Evolutionary conservation across 2,329 filamentous ascomycete species (phyloP).

Genomic region (Lasiodiplodia gonubiensis): DNA sequence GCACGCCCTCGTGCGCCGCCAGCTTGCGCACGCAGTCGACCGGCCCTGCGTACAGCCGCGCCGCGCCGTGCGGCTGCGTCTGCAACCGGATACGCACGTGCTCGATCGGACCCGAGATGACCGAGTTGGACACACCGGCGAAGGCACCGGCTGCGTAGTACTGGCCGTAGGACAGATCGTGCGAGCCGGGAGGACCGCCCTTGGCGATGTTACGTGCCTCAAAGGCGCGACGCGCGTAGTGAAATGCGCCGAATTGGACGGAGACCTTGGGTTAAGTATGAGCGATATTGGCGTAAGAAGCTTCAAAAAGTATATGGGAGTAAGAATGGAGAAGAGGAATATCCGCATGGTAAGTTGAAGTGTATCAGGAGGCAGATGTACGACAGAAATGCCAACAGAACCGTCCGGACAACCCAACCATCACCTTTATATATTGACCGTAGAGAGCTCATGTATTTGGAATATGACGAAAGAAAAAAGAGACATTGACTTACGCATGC

Average conservation of each 20-base stretch:
- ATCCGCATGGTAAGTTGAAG: too few relatives aligned
- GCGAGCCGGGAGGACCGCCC: conserved; percentile 39
- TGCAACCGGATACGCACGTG: conserved; percentile 96
- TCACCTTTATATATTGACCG: too few relatives aligned
- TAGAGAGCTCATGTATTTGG: too few relatives aligned
- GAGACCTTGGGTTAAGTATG: conserved; percentile 59
- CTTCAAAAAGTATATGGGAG: background rate
- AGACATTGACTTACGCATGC: conserved; percentile 70
- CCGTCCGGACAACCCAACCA: too few relatives aligned
- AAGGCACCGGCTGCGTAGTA: conserved; percentile 93
- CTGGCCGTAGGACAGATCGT: conserved; percentile 73
- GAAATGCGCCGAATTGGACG: conserved; percentile 98
- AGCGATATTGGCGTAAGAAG: background rate
- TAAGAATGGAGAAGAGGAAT: background rate
- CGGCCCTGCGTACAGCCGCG: conserved; percentile 79
- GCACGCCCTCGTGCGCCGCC: conserved; percentile 68
- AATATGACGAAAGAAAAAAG: background rate
- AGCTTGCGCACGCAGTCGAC: conserved; percentile 91
- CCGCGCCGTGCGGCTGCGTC: conserved; percentile 88
- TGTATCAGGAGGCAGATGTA: too few relatives aligned
- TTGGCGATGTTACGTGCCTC: conserved; percentile 71
- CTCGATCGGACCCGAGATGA: conserved; percentile 90
- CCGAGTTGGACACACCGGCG: conserved; percentile 87
- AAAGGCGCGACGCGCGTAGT: conserved; percentile 84
- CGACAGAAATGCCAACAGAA: too few relatives aligned